Base-by-base conservation (phyloP, 345 rosid species). In the Gossypium sturtianum region DNA sequence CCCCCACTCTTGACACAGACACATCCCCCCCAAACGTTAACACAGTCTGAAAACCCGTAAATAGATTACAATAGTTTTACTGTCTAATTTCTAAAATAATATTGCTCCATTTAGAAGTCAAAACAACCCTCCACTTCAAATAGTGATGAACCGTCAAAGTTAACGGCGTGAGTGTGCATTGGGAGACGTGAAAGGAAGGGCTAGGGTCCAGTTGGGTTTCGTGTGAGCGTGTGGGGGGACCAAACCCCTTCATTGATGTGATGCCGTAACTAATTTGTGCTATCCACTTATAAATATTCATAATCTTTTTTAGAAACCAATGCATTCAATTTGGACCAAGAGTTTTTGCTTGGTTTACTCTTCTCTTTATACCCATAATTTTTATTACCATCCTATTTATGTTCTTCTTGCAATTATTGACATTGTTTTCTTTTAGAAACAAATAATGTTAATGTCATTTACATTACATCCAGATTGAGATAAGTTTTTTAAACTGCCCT, bases 211-310 rank as follows among this genome's bases (percentile, higher is more conserved):
- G 67, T 56, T 57, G 62, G 81, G 47, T 80, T 78, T 49, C 78
- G 79, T 66, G 81, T 47, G 75, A 48, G 66, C 48, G 60, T 20
- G 72, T 10, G 51, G 54, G 75, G 82, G 84, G 82, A 73, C 80
- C 77, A 69, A 48, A 54, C 12, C 74, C 52, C 41, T 34, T 34
- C 38, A 65, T 16, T 52, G 73, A 70, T 70, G 73, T 70, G 73
- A 70, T 70, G 73, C 73, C 61, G 25, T 52, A 70, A 70, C 73
- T 52, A 70, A 70, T 52, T 51, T 51, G 59, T 69, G 59, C 10
- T 27, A 49, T 69, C 12, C 11, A 12, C 52, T 44, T 60, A 19
- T 64, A n/a, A 41, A 66, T 45, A 29, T 52, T 70, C 17, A 29
- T 29, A n/a, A 47, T 65, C 65, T 12, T 5, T 29, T 27, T 25